A percentile compares a stretch with the other conserved stretches of the same genome.
phyloP scores from a whole-genome alignment of 768 basidiomycete genomes.

The Clavulina sp. region DNA sequence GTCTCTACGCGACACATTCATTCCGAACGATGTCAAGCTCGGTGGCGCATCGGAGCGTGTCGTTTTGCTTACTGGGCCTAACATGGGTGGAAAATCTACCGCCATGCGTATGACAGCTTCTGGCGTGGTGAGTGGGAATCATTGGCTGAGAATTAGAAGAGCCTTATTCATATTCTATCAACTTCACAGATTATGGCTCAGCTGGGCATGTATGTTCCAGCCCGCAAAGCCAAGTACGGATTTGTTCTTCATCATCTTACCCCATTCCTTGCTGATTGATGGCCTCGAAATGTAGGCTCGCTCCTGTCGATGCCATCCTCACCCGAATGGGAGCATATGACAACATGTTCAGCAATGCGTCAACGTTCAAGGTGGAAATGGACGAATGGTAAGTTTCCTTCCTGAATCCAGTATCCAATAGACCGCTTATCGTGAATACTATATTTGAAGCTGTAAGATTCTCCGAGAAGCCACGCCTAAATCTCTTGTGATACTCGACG shows the following conservation, averaged over 20 bases:
- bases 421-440: background rate
- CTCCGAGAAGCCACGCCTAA: conserved; percentile 84
- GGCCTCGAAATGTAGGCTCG: conserved; percentile 47
- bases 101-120: conserved; percentile 92
- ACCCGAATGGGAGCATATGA: conserved; percentile 99
- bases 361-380: conserved; percentile 96
- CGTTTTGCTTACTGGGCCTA: conserved; percentile 69
- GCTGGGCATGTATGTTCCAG: conserved; percentile 90
- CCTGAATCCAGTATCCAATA: background rate
- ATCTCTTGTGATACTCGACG: conserved; percentile 88
- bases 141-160: background rate
- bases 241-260: background rate
- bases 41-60: conserved; percentile 56
- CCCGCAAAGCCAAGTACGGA: conserved; percentile 51
- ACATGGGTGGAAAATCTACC: conserved; percentile 28
- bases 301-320: conserved; percentile 79
- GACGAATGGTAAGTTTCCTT: conserved; percentile 68
- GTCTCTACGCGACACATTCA: conserved; percentile 57
- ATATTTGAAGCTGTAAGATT: conserved; percentile 65
- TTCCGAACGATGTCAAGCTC: conserved; percentile 81
- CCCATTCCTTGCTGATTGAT: no score
- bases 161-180: conserved; percentile 5
- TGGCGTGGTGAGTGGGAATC: conserved; percentile 32
- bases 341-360: conserved; percentile 86
- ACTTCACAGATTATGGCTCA: conserved; percentile 66